Conservation (phyloP, 306 rosid genomes). For the Acacia melanoxylon region DNA sequence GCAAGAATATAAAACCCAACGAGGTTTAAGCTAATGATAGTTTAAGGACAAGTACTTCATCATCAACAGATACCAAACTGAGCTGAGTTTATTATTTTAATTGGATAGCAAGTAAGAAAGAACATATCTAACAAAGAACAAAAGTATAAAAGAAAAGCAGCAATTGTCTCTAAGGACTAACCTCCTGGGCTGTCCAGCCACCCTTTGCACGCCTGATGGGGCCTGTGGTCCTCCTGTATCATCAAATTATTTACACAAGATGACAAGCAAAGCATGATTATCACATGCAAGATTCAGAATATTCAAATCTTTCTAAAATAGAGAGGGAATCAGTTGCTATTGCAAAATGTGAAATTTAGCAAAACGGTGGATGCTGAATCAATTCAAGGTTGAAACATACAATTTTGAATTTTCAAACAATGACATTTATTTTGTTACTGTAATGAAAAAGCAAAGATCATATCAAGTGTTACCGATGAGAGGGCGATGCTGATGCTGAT, state of each 20-base stretch:
- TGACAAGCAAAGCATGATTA: slow-evolving; percentile 13
- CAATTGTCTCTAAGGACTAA: slow-evolving; percentile 34
- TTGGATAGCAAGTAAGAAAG: slow-evolving; percentile 27
- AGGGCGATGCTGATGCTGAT: slow-evolving; percentile 63
- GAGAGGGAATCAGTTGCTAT: background rate
- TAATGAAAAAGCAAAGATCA: slow-evolving; percentile 23
- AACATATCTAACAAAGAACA: slow-evolving; percentile 23
- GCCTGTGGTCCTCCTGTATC: slow-evolving; percentile 83
- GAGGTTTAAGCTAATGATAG: background rate
- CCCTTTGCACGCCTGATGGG: slow-evolving; percentile 99
- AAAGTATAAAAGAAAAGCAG: background rate
- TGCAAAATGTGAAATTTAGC: slow-evolving; percentile 26
- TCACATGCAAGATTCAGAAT: slow-evolving; percentile 17
- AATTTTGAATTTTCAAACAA: slow-evolving; percentile 7
- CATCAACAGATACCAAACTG: slow-evolving; percentile 4
- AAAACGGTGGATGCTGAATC: background rate
- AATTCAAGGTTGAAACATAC: background rate
- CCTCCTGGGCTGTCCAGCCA: slow-evolving; percentile 99
- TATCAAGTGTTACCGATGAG: slow-evolving; percentile 58
- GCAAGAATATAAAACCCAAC: background rate
- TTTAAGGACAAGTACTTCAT: background rate
- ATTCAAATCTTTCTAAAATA: background rate
- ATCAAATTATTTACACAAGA: slow-evolving; percentile 21
- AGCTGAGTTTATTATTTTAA: slow-evolving; percentile 25
- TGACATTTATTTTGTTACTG: slow-evolving; percentile 3